Base-by-base conservation (phyloP, 805 yeast species). In the Schizosaccharomyces octosporus region DNA sequence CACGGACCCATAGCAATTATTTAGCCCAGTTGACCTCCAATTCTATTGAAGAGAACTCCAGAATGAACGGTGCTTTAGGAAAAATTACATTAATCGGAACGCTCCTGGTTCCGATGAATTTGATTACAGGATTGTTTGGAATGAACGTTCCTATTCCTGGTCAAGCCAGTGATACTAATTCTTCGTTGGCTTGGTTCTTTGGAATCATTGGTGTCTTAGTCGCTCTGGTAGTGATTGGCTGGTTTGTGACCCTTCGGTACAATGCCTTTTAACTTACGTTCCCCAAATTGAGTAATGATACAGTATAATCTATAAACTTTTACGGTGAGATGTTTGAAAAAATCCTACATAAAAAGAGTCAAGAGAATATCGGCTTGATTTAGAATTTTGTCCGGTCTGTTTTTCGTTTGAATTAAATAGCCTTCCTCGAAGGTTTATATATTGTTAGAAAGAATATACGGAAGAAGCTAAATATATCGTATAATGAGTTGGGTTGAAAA, bases 101-200 rank as follows among this genome's bases (percentile, higher is more conserved):
- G 0, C 76, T 90, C 67, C 75, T 90, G 39, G 84, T 90, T 64
- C 97, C 97, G 17, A 77, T 90, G 76, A 90, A 90, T 70, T 74
- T 90, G 63, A 78, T 90, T 57, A 87, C 97, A 1, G 95, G 97
- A 70, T 69, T 89, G 64, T 90, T 90, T 72, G 97, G 97, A 68
- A 90, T 90, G 98, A 90, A 90, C 71, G 97, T 90, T 21, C 72
- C 67, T 13, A 85, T 90, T 36, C 97, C 97, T 0, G 96, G 96
- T 36, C 72, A 78, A 63, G 76, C 65, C 1, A 45, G 51, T 19
- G 51, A 45, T 13, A 63, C 51, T 24, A 66, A 64, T 1, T 73
- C 72, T 55, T 9, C 41, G 41, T 71, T 77, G 48, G 79, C 74
- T 2, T 84, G 93, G 87, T 87, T 80, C 69, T 81, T 79, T 69